Percentiles rank a stretch among this genome's conserved stretches.
These are phyloP conservation scores for Venturia asperata DNA, from an alignment of 2,329 filamentous ascomycete species.

Conservation along the genomic window DNA sequence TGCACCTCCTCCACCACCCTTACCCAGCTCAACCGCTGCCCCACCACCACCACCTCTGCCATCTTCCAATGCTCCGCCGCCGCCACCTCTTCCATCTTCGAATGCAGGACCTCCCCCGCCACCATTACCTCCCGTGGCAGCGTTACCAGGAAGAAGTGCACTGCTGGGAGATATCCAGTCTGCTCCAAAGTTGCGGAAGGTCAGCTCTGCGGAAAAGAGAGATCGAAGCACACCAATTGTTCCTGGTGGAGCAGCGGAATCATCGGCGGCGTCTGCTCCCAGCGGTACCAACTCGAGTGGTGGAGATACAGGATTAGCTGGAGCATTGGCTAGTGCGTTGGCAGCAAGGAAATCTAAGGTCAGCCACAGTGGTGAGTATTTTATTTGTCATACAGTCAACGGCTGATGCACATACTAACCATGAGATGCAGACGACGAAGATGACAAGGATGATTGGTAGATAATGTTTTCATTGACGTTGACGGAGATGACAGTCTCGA, in stretches of 20 bases:
- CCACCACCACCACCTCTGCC: slow-evolving; percentile 29
- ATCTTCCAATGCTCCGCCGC: slow-evolving; percentile 35
- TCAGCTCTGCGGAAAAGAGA: slow-evolving; percentile 61
- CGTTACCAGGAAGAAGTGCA: slow-evolving; percentile 28
- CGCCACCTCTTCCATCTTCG: slow-evolving; percentile 35
- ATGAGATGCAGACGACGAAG: slow-evolving; percentile 59
- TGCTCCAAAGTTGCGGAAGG: slow-evolving; percentile 61
- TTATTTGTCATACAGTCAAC: slow-evolving; percentile 19
- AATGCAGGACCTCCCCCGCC: slow-evolving; percentile 34
- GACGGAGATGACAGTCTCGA: not conserved
- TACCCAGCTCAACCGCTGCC: slow-evolving; percentile 32
- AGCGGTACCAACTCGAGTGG: slow-evolving; percentile 42
- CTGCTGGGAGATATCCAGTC: slow-evolving; percentile 66
- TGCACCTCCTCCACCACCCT: slow-evolving; percentile 34
- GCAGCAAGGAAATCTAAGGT: slow-evolving; percentile 89
- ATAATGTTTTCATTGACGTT: not conserved
- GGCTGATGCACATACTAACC: slow-evolving; percentile 24
- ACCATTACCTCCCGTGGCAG: slow-evolving; percentile 31
- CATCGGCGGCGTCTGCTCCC: slow-evolving; percentile 47
- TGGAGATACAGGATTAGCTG: slow-evolving; percentile 34
- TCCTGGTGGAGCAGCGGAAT: slow-evolving; percentile 36
- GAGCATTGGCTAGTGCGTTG: slow-evolving; percentile 68
- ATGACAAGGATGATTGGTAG: slow-evolving; percentile 68
- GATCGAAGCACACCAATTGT: slow-evolving; percentile 63
- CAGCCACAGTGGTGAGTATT: slow-evolving; percentile 72